Conservation (phyloP, 2,329 filamentous ascomycete species). For the Ophiostoma ips region DNA sequence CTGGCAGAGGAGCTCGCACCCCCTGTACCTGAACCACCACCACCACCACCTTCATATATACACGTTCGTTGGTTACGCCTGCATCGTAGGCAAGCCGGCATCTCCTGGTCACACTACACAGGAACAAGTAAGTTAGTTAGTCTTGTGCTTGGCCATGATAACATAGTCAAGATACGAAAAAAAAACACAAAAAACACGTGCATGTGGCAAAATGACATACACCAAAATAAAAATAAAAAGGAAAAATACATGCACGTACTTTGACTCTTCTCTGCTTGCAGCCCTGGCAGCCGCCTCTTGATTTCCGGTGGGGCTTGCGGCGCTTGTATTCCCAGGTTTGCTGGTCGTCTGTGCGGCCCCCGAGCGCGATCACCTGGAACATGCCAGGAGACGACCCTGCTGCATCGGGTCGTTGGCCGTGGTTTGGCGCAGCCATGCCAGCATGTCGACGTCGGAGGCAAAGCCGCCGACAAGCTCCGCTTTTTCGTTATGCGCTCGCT, state of each 20-base stretch:
- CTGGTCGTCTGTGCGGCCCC: constrained; percentile 9
- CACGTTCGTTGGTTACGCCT: constrained; percentile 13
- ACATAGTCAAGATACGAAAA: too few relatives aligned
- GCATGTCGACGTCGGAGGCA: background rate
- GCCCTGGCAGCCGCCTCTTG: constrained; percentile 13
- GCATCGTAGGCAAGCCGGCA: constrained; percentile 14
- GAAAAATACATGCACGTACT: constrained; percentile 5
- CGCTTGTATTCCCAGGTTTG: constrained; percentile 15
- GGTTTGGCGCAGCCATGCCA: constrained; percentile 6
- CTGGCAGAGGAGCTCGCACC: background rate
- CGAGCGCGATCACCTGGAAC: constrained; percentile 16
- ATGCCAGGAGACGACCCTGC: constrained; percentile 5
- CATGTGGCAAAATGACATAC: background rate
- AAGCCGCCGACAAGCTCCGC: too few relatives aligned
- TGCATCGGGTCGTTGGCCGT: constrained; percentile 4
- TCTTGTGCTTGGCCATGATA: background rate
- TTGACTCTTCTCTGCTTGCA: constrained; percentile 17
- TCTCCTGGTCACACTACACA: constrained; percentile 14
- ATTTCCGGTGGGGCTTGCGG: constrained; percentile 15
- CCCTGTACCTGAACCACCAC: background rate
- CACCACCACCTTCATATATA: constrained; percentile 6
- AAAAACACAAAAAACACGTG: too few relatives aligned
- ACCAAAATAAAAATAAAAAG: background rate
- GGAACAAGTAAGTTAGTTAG: background rate
- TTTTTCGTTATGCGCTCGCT: too few relatives aligned